Evolutionary conservation across 176 grass and related monocot genomes (phyloP).

Genomic region (Alloteropsis semialata): DNA sequence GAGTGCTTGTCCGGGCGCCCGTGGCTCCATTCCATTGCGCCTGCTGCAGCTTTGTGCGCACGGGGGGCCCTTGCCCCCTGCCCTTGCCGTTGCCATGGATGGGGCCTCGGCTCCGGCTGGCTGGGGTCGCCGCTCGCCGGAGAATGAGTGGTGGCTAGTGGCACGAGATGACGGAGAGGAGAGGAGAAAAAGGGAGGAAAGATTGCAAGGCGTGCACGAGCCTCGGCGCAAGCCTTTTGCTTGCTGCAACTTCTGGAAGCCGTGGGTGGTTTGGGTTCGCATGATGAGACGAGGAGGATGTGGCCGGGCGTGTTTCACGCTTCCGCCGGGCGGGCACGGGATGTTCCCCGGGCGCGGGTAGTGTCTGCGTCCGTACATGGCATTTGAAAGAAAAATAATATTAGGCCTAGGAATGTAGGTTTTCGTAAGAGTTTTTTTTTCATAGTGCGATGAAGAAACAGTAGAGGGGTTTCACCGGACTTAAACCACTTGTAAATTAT

Average conservation of each 20-base stretch:
- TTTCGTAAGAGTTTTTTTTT: no score
- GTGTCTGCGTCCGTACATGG: no score
- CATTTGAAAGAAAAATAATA: no score
- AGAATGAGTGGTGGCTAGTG: neutral
- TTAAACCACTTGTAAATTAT: no score
- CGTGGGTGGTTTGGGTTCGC: neutral
- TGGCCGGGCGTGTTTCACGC: neutral
- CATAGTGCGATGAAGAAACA: no score
- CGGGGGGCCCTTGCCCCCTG: neutral
- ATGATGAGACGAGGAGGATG: neutral
- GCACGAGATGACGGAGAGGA: neutral
- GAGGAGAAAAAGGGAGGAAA: neutral
- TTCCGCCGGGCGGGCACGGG: no score
- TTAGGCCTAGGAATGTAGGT: no score
- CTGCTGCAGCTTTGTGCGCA: conserved; percentile 4
- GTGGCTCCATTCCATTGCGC: neutral
- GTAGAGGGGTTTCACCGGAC: no score
- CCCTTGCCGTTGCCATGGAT: neutral
- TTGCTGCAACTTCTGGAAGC: neutral
- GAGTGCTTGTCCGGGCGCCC: conserved; percentile 24
- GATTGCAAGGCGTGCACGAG: neutral
- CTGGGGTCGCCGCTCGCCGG: neutral
- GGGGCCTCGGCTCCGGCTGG: neutral
- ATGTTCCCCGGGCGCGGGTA: no score
- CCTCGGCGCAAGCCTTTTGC: neutral